Base-by-base conservation (phyloP, 495 filamentous ascomycete species). In the Tuber indicum region DNA sequence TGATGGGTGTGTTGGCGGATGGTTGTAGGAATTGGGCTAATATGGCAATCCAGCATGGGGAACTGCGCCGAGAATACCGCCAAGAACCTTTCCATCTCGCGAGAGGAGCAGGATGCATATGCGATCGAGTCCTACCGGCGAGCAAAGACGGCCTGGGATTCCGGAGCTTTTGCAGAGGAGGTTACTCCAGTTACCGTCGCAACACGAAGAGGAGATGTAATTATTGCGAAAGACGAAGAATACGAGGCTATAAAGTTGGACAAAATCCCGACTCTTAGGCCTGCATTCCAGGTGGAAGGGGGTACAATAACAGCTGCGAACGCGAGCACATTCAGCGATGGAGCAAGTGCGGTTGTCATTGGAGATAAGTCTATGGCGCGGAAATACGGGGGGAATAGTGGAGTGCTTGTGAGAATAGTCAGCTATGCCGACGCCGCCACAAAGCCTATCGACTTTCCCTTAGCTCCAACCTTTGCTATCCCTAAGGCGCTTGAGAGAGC, bases 301-400 rank as follows among this genome's bases (percentile, higher is more conserved):
- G 96, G 96, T 72, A 97, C 94, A 0, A 93, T 99, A 45, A 99
- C 96, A 16, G 96, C 96, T 19, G 96, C 94, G 41, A 99, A 97
- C 82, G 91, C 93, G 23, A 95, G 92, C 10, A 93, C 92, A 14
- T 91, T 99, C 86, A 97, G 96, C 83, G 96, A 99, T 83, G 96
- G 96, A 62, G 96, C 93, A 12, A 93, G 91, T 45, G 96, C 96
- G n/a, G 85, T 99, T 41, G 93, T 99, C 1, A 84, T 99, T 39
- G 92, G 88, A 39, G 95, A 88, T 85, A 90, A 89, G 84, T 91
- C 90, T 5, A 84, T 96, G 73, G 94, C 93, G 10, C 87, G 89
- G 78, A 86, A 94, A 83, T 94, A 91, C 79, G 94, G 93, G 12
- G 82, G 86, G 7, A 88, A 88, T 66, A 93, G 90, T 71, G 88